A percentile compares a stretch with the other conserved stretches of the same genome.
Conservation (phyloP, 78 protist species). For the Emiliania huxleyi region DNA sequence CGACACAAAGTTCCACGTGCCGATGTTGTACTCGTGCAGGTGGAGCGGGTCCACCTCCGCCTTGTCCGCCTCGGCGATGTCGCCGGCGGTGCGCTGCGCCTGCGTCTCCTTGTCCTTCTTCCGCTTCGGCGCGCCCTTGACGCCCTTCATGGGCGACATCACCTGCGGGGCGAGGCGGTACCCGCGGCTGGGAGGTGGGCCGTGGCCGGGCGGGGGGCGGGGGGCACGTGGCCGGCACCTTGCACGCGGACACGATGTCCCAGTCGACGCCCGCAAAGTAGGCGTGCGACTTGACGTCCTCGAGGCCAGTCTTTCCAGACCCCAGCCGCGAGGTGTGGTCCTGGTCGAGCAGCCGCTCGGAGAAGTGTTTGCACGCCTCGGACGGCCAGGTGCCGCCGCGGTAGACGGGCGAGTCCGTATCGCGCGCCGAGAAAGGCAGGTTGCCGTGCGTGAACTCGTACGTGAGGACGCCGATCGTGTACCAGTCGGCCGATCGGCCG, state of each 20-base stretch:
- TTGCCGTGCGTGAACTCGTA: conserved; percentile 8
- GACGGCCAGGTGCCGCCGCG: background rate
- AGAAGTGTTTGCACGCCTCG: background rate
- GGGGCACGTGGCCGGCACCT: too few species aligned
- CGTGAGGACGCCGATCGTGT: conserved; percentile 14
- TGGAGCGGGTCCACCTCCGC: background rate
- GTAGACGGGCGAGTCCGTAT: background rate
- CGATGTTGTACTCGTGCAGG: background rate
- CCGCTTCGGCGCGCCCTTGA: background rate
- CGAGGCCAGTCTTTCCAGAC: background rate
- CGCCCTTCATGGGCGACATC: background rate
- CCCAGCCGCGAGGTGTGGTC: background rate
- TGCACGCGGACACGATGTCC: background rate
- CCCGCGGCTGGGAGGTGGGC: background rate
- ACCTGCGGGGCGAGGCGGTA: background rate
- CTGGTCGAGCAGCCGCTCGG: background rate
- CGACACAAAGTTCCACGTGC: conserved; percentile 4
- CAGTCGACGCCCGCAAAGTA: background rate
- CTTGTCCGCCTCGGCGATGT: background rate
- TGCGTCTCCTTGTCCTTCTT: conserved; percentile 13
- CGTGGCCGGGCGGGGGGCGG: background rate
- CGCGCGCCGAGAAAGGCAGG: background rate
- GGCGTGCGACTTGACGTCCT: background rate
- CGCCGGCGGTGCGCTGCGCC: conserved; percentile 4
- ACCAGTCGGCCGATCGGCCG: background rate